Percentiles rank a stretch among this genome's conserved stretches.
Conservation (phyloP, 441 rosid genomes). For the Populus hybrid region DNA sequence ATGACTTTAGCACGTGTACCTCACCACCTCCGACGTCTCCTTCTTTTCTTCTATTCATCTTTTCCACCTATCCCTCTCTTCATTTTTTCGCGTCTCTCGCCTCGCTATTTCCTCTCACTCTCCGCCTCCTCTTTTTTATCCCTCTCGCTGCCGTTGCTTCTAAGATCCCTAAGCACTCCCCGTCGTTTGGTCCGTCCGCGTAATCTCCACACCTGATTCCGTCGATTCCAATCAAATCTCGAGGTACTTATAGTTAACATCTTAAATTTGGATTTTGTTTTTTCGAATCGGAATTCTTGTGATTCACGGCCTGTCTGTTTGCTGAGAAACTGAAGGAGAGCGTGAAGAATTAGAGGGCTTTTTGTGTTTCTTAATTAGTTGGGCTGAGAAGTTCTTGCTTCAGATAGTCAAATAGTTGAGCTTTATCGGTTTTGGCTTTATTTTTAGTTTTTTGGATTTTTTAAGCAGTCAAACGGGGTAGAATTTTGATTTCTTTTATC, state of each 20-base stretch:
- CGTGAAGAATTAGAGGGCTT: neutral
- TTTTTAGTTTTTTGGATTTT: neutral
- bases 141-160: conserved; percentile 32
- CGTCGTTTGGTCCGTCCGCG: neutral
- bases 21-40: conserved; percentile 3
- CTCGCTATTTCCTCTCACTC: conserved; percentile 6
- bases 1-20: conserved; percentile 39
- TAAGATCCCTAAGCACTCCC: conserved; percentile 12
- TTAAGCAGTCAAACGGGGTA: neutral
- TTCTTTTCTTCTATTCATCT: conserved; percentile 14
- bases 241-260: conserved; percentile 25
- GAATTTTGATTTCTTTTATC: neutral
- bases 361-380: neutral
- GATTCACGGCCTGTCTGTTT: neutral
- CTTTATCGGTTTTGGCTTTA: neutral
- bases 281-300: neutral
- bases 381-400: neutral
- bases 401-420: neutral
- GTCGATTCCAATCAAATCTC: conserved; percentile 20
- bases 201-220: conserved; percentile 6
- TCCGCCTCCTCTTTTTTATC: conserved; percentile 10
- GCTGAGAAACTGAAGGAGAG: conserved; percentile 5
- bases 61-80: conserved; percentile 14
- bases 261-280: neutral
- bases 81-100: neutral